phyloP scores from a whole-genome alignment of 306 rosid species.

The Oemleria cerasiformis region DNA sequence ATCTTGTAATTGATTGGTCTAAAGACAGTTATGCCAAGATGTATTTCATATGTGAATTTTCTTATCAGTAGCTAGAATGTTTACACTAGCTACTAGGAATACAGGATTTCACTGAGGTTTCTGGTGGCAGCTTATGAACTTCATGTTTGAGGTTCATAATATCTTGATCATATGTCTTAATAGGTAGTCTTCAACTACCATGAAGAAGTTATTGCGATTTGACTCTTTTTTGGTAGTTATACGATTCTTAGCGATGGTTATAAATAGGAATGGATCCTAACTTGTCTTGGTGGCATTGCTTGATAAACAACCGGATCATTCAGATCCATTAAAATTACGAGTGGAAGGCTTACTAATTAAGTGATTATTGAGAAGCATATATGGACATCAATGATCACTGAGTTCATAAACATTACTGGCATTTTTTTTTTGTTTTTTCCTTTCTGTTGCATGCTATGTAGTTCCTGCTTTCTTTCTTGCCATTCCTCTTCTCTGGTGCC shows the following conservation, averaged over 20 bases:
- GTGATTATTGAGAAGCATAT: background rate
- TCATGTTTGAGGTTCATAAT: background rate
- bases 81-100: background rate
- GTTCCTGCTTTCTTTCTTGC: background rate
- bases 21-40: background rate
- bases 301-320: background rate
- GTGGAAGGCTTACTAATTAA: background rate
- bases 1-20: conserved; percentile 3
- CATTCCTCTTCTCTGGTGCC: background rate
- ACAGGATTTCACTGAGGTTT: background rate
- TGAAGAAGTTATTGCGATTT: background rate
- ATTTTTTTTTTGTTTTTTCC: background rate
- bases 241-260: background rate
- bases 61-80: too few species aligned
- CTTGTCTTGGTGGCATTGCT: conserved; percentile 1
- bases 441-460: background rate
- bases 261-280: background rate
- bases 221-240: background rate
- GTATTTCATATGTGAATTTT: background rate
- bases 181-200: background rate
- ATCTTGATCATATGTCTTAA: conserved; percentile 2
- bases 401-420: background rate
- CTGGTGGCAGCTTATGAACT: conserved; percentile 1
- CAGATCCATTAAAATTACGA: background rate
- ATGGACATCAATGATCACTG: background rate